Evolutionary conservation across 208 protist species (phyloP).

Genomic region (Crithidia acanthocephali): DNA sequence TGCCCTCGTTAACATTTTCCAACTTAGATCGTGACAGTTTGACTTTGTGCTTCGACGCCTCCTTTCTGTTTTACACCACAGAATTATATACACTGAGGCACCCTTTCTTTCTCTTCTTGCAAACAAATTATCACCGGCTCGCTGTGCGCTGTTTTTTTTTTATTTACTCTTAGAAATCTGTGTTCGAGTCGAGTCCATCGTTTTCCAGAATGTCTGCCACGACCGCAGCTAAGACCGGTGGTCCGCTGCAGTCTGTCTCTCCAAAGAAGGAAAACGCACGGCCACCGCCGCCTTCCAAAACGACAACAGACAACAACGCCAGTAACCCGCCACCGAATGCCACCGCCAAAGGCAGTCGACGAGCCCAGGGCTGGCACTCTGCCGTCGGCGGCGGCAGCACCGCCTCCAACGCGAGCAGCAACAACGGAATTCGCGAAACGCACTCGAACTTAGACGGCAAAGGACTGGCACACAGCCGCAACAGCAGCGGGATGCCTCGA

Average conservation of each 20-base stretch:
- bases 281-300: background rate
- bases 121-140: no score
- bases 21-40: no score
- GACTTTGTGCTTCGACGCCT: no score
- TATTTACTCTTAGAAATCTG: background rate
- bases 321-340: background rate
- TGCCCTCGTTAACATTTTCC: no score
- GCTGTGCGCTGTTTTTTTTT: background rate
- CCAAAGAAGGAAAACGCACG: slow-evolving; percentile 1
- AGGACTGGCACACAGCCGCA: background rate
- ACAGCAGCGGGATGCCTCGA: slow-evolving; percentile 1
- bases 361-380: slow-evolving; percentile 25
- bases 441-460: slow-evolving; percentile 3
- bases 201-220: background rate
- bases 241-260: background rate
- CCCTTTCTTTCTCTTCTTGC: no score
- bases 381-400: slow-evolving; percentile 2
- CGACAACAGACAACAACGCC: background rate
- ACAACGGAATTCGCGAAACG: background rate
- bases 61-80: no score
- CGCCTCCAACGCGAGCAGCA: background rate
- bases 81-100: no score
- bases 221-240: background rate
- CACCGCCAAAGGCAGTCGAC: slow-evolving; percentile 22
- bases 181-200: background rate